Base-by-base conservation (phyloP, 345 rosid genomes). In the Psidium guajava region DNA sequence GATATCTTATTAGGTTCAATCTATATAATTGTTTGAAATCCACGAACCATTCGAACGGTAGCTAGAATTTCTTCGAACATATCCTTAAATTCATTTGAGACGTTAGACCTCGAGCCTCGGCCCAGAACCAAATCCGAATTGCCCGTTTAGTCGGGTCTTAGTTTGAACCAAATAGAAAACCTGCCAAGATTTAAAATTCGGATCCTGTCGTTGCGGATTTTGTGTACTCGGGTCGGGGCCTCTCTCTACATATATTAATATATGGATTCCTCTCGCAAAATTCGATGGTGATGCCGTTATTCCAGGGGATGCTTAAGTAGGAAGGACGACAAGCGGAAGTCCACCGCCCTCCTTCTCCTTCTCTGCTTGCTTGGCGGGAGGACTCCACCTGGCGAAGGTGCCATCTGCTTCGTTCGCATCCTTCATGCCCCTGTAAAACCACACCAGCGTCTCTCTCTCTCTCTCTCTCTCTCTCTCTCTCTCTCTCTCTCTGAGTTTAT, bases 91-190 rank as follows among this genome's bases (percentile, higher is more conserved):
- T 9, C 11, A 47, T 47, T 47, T 5, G 50, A 47, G 50, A 47
- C 11, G 1, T 61, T 61, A 27, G 10, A 2, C 47, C 42, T 36
- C 25, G 1, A 8, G 3, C 24, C 11, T 36, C 13, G 2, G 5
- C 25, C 3, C 0, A 1, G 13, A 36, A 32, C 59, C n/a, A 1
- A 55, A 55, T 8, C 57, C 22, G 24, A 54, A 3, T 20, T 3
- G 1, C 4, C 57, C 8, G 11, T 54, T 54, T 54, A 54, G 22
- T 54, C 25, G 11, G 57, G 22, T 21, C 57, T 21, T 21, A 21
- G 4, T 3, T 54, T 7, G 57, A 54, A 0, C 22, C 57, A 7
- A 54, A 54, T 0, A 3, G 57, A 0, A 21, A 8, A 20, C 25
- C 3, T 3, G 57, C 21, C 55, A 7, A 6, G 25, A 54, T 54